phyloP scores from a whole-genome alignment of 805 yeast genomes.

The Kodamaea kaohsiungensis region DNA sequence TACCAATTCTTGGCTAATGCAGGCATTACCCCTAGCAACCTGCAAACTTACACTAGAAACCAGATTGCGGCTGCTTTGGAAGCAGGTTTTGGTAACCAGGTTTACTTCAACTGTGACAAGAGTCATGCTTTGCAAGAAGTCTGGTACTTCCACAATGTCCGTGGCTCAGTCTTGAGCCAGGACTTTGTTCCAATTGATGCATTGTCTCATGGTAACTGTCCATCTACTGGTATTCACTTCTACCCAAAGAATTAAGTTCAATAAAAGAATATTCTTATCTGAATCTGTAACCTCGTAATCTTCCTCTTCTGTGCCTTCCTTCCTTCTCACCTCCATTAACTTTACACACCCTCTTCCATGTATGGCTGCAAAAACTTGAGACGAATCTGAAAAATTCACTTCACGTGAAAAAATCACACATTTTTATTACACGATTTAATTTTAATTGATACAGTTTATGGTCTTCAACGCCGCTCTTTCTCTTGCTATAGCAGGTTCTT shows the following conservation, averaged over 20 bases:
- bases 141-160: slow-evolving; percentile 23
- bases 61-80: slow-evolving; percentile 54
- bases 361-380: not conserved
- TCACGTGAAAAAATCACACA: not conserved
- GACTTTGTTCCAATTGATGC: slow-evolving; percentile 8
- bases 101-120: slow-evolving; percentile 59
- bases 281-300: not conserved
- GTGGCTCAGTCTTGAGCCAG: slow-evolving; percentile 15
- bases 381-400: not conserved
- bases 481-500: slow-evolving; percentile 40
- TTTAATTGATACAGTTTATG: not conserved
- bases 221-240: slow-evolving; percentile 4
- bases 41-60: slow-evolving; percentile 54
- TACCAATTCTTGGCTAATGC: slow-evolving; percentile 59
- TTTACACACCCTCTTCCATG: not conserved
- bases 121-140: slow-evolving; percentile 32
- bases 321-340: not conserved
- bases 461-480: slow-evolving; percentile 19
- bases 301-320: not conserved
- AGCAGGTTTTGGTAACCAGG: slow-evolving; percentile 50
- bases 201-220: slow-evolving; percentile 9
- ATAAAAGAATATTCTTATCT: not conserved
- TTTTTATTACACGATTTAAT: not conserved
- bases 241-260: slow-evolving; percentile 6
- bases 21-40: slow-evolving; percentile 67